Conservation (phyloP, 371 early-diverging fungal genomes). For the Mortierella sp. region DNA sequence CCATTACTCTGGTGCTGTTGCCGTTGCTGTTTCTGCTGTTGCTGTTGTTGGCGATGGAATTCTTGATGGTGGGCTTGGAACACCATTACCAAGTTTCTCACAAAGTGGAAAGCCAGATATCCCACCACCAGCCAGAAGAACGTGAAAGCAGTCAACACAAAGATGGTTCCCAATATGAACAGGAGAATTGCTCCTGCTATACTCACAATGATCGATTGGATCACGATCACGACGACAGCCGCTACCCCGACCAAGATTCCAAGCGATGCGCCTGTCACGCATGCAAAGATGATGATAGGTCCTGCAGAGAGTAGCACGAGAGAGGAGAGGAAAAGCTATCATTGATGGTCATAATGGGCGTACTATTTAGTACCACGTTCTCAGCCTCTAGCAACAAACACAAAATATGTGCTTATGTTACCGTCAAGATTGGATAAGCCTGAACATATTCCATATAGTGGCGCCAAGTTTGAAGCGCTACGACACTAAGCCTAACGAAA, state of each 20-base stretch:
- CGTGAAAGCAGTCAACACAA: conserved; percentile 23
- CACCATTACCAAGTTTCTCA: conserved; percentile 4
- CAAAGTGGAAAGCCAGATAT: conserved; percentile 21
- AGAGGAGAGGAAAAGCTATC: conserved; percentile 28
- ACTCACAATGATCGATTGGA: conserved; percentile 39
- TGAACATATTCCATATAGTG: conserved; percentile 13
- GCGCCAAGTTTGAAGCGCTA: conserved; percentile 13
- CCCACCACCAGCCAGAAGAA: conserved; percentile 33
- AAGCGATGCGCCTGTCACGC: conserved; percentile 36
- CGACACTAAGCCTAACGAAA: conserved; percentile 12
- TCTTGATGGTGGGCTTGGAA: conserved; percentile 9
- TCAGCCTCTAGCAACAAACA: too few relatives aligned
- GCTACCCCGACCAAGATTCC: conserved; percentile 32
- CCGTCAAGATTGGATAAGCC: conserved; percentile 33
- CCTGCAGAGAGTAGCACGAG: conserved; percentile 37
- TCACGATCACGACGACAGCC: conserved; percentile 20
- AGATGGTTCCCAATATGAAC: conserved; percentile 34
- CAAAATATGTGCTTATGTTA: conserved; percentile 2
- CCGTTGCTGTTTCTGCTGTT: conserved; percentile 3
- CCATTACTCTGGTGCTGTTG: conserved; percentile 1
- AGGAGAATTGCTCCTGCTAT: conserved; percentile 35
- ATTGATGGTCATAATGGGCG: too few relatives aligned
- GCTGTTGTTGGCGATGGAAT: background rate
- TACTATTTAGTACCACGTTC: background rate
- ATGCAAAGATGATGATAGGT: conserved; percentile 36